A percentile compares a stretch with the other conserved stretches of the same genome.
These are phyloP conservation scores for Naganishia onofrii DNA, from an alignment of 768 basidiomycete species.

Conservation along the genomic window DNA sequence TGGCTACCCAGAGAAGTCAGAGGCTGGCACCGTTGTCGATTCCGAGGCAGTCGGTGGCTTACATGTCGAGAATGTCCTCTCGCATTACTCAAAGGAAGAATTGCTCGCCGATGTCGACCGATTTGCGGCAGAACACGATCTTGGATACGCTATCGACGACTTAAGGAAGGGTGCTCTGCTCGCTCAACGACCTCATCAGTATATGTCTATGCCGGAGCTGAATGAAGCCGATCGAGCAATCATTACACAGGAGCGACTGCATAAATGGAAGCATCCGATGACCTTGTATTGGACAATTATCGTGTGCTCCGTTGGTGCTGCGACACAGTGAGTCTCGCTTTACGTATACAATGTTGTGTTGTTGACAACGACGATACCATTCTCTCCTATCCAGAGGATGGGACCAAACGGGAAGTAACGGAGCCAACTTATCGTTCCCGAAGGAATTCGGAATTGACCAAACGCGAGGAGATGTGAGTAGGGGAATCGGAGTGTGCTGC, in stretches of 20 bases:
- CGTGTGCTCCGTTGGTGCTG: constrained; percentile 40
- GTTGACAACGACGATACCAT: neutral
- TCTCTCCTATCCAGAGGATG: constrained; percentile 31
- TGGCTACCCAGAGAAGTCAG: neutral
- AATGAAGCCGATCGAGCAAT: constrained; percentile 43
- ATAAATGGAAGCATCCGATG: constrained; percentile 48
- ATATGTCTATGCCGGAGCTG: constrained; percentile 38
- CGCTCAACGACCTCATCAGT: constrained; percentile 42
- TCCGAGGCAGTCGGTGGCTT: neutral
- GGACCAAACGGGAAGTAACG: constrained; percentile 48
- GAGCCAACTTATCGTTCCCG: constrained; percentile 50
- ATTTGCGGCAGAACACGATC: constrained; percentile 38
- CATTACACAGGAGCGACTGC: constrained; percentile 42
- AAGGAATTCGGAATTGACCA: constrained; percentile 40
- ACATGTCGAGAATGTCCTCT: constrained; percentile 23
- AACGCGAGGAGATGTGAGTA: constrained; percentile 6
- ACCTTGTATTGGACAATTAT: constrained; percentile 43
- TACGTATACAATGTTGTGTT: no score
- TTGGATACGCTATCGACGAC: constrained; percentile 34
- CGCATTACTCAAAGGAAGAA: constrained; percentile 19
- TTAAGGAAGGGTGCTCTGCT: constrained; percentile 42
- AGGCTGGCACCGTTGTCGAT: neutral
- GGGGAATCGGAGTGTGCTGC: no score
- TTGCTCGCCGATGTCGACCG: constrained; percentile 36
- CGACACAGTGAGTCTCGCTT: constrained; percentile 35